Base-by-base conservation (phyloP, 257 asterid genomes). In the Lantana camara region DNA sequence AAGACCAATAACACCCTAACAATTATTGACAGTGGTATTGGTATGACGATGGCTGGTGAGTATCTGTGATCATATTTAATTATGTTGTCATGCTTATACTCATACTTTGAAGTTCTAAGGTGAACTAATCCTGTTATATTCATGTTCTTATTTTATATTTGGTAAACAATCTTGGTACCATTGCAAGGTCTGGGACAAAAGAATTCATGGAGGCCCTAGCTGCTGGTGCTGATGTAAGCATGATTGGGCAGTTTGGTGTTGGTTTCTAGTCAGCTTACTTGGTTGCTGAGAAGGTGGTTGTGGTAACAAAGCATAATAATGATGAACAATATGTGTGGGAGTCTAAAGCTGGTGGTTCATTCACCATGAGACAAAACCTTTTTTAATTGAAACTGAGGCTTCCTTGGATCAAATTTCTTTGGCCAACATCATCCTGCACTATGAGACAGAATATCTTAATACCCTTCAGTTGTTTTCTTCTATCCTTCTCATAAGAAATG, bases 11-110 rank as follows among this genome's bases (percentile, higher is more conserved):
- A 83, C 71, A 64, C 84, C 13, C 40, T 83, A 70, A 16, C 90
- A 5, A 83, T 83, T 35, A 46, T 80, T 15, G 86, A 80, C 73
- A 83, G 86, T 71, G 90, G 86, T 70, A 73, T 83, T 51, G 90
- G 90, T 1, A 83, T 83, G 89, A 83, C 89, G 22, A 83, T 80
- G 66, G 89, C 89, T 74, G 89, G 89, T 80, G 7, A 67, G 90
- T 71, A 8, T 2, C 10, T 1, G 9, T 47, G 10, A 27, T 29
- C 27, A 16, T 45, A 9, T 32, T 66, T 17, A 45, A 1, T 54
- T 17, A 0, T n/a, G n/a, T 13, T 14, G 7, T 9, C 10, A 10
- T n/a, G n/a, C 3, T 20, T 12, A 2, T 34, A n/a, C 9, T 12
- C 13, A n/a, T 46, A 9, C 9, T 9, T 3, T n/a, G n/a, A n/a